Evolutionary conservation across 495 filamentous ascomycete species (phyloP).

Genomic region (Sabuloglossum arenarium): DNA sequence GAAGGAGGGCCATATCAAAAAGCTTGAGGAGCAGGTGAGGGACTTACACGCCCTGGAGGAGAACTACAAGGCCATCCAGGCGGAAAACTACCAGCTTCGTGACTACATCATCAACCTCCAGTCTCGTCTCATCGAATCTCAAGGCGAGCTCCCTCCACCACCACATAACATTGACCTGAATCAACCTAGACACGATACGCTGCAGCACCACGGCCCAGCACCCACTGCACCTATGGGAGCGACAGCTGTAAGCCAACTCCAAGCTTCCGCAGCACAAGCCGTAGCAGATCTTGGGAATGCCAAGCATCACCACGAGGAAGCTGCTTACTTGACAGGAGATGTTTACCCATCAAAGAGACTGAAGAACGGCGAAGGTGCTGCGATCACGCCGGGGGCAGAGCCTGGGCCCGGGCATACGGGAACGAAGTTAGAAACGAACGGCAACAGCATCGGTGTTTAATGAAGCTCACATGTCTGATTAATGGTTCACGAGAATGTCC

Average conservation of each 20-base stretch:
- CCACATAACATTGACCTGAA: conserved; percentile 41
- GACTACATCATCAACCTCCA: conserved; percentile 87
- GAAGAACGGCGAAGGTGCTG: conserved; percentile 11
- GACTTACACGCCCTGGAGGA: conserved; percentile 49
- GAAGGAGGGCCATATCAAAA: conserved; percentile 95
- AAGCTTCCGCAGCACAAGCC: conserved; percentile 20
- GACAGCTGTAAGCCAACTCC: conserved; percentile 16
- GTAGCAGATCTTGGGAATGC: conserved; percentile 13
- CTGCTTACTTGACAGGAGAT: background rate
- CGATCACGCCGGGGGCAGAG: background rate
- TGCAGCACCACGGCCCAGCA: conserved; percentile 10
- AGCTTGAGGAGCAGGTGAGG: conserved; percentile 76
- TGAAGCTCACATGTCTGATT: background rate
- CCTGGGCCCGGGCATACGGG: too few species aligned
- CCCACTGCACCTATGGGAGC: conserved; percentile 20
- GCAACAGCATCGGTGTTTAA: background rate
- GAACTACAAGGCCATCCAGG: conserved; percentile 50
- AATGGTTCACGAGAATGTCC: background rate
- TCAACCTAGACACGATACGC: conserved; percentile 11
- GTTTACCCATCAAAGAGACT: conserved; percentile 9
- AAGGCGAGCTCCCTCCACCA: conserved; percentile 66
- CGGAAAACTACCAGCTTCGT: conserved; percentile 73
- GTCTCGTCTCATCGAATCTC: conserved; percentile 62
- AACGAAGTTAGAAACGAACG: background rate
- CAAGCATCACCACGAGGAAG: conserved; percentile 15